Percentiles rank a stretch among this genome's conserved stretches.
phyloP scores from a whole-genome alignment of 306 rosid genomes.

The Prunus padus region DNA sequence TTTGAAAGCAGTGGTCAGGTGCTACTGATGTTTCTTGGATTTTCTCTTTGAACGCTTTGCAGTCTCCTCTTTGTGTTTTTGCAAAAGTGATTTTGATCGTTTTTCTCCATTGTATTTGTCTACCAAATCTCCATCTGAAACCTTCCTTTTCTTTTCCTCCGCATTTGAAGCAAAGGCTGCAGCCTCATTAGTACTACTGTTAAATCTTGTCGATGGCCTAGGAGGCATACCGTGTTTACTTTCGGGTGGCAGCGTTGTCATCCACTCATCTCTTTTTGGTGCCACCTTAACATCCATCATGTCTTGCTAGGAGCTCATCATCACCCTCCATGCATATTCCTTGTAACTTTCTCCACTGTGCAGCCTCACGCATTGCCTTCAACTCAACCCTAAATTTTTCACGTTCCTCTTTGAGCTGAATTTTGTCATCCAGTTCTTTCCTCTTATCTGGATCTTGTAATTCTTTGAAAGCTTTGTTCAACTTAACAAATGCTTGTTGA shows the following conservation, averaged over 20 bases:
- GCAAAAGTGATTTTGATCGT: slow-evolving; percentile 72
- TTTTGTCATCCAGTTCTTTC: slow-evolving; percentile 79
- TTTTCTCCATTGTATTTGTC: slow-evolving; percentile 74
- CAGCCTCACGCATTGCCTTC: slow-evolving; percentile 78
- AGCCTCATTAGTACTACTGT: slow-evolving; percentile 47
- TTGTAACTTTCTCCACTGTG: slow-evolving; percentile 88
- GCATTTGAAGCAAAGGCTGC: slow-evolving; percentile 74
- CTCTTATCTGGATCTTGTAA: slow-evolving; percentile 81
- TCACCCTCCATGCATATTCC: slow-evolving; percentile 99
- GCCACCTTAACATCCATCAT: slow-evolving; percentile 58
- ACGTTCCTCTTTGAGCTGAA: slow-evolving; percentile 76
- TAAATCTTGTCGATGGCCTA: too few species aligned
- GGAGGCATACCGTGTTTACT: slow-evolving; percentile 26
- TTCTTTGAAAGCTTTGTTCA: slow-evolving; percentile 88
- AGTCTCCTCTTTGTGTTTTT: slow-evolving; percentile 62
- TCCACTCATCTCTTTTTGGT: slow-evolving; percentile 92
- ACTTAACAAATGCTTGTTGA: slow-evolving; percentile 80
- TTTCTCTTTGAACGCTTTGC: slow-evolving; percentile 58
- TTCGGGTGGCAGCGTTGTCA: slow-evolving; percentile 90
- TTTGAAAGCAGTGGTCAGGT: too few species aligned
- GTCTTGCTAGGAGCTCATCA: slow-evolving; percentile 76
- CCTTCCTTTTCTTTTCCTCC: slow-evolving; percentile 46
- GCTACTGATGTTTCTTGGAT: slow-evolving; percentile 34
- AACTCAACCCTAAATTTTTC: slow-evolving; percentile 79
- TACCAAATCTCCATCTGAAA: slow-evolving; percentile 73